These are phyloP conservation scores for Herpetomonas tarakana DNA, from an alignment of 208 protist genomes.

Conservation along the genomic window DNA sequence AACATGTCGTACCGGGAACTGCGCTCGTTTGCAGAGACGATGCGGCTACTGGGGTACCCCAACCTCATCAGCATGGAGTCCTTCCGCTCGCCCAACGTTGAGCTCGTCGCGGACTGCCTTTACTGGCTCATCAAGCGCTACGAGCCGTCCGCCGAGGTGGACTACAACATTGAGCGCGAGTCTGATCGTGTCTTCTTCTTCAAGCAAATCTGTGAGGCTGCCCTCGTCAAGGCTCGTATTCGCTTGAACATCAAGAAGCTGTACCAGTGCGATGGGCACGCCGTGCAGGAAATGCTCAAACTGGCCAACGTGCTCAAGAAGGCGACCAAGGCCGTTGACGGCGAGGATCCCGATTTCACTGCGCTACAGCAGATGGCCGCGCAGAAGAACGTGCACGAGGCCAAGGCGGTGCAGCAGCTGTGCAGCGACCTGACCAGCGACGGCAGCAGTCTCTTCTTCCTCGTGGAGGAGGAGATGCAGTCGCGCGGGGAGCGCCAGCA, in stretches of 20 bases:
- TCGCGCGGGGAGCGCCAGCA: constrained; percentile 68
- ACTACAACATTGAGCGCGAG: constrained; percentile 89
- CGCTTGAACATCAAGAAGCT: constrained; percentile 95
- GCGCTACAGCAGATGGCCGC: constrained; percentile 81
- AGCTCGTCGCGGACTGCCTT: constrained; percentile 92
- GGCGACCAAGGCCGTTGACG: constrained; percentile 73
- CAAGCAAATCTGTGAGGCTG: constrained; percentile 87
- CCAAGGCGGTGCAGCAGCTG: constrained; percentile 85
- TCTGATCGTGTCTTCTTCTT: constrained; percentile 92
- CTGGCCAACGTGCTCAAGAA: constrained; percentile 89
- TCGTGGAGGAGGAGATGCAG: constrained; percentile 81
- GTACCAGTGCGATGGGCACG: constrained; percentile 94
- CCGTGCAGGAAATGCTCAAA: constrained; percentile 96
- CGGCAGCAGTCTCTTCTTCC: constrained; percentile 87
- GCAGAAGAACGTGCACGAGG: constrained; percentile 79
- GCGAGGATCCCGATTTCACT: constrained; percentile 74
- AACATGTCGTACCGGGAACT: constrained; percentile 93
- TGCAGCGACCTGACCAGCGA: constrained; percentile 88
- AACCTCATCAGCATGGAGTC: constrained; percentile 96
- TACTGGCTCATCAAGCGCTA: constrained; percentile 94
- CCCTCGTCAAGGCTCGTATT: constrained; percentile 83
- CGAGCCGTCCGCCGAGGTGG: constrained; percentile 90
- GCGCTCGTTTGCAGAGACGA: constrained; percentile 94
- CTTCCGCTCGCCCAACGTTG: constrained; percentile 95
- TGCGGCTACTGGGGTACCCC: constrained; percentile 94